A percentile compares a stretch with the other conserved stretches of the same genome.
phyloP scores from a whole-genome alignment of 768 basidiomycete species.

The Boletus sp. region DNA sequence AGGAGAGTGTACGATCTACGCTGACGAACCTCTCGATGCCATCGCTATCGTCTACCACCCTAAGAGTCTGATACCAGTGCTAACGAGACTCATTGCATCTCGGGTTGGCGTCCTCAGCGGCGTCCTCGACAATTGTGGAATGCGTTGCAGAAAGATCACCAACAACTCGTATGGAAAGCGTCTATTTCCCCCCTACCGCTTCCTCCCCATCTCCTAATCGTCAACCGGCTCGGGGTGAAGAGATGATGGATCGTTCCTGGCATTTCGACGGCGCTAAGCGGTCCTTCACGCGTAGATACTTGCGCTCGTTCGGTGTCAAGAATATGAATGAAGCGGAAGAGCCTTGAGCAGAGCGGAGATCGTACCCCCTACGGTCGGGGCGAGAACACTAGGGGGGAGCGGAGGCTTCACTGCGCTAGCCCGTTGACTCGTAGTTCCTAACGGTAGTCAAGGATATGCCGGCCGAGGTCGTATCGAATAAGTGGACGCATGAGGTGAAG shows the following conservation, averaged over 20 bases:
- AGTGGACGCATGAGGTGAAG: too few species aligned
- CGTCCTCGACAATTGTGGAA: constrained; percentile 96
- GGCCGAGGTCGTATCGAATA: constrained; percentile 36
- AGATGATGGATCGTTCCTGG: constrained; percentile 83
- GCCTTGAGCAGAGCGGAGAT: constrained; percentile 72
- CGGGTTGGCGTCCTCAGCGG: constrained; percentile 89
- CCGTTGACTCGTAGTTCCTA: constrained; percentile 38
- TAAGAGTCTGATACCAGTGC: constrained; percentile 80
- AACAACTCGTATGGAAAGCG: constrained; percentile 94
- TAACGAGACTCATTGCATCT: constrained; percentile 90
- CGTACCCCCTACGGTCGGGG: constrained; percentile 71
- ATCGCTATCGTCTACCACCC: constrained; percentile 94
- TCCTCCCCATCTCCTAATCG: constrained; percentile 4
- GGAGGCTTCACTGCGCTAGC: constrained; percentile 21
- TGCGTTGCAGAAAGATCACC: constrained; percentile 94
- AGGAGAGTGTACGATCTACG: constrained; percentile 90
- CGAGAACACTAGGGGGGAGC: constrained; percentile 17
- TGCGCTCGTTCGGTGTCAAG: constrained; percentile 98
- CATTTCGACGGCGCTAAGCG: constrained; percentile 99
- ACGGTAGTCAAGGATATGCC: constrained; percentile 73
- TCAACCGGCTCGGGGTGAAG: constrained; percentile 60
- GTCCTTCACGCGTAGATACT: constrained; percentile 88
- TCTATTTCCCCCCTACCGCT: constrained; percentile 43
- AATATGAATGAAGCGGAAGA: constrained; percentile 87
- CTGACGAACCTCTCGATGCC: constrained; percentile 96